phyloP scores from a whole-genome alignment of 192 early-diverging fungal genomes.

The Coemansia sp. region DNA sequence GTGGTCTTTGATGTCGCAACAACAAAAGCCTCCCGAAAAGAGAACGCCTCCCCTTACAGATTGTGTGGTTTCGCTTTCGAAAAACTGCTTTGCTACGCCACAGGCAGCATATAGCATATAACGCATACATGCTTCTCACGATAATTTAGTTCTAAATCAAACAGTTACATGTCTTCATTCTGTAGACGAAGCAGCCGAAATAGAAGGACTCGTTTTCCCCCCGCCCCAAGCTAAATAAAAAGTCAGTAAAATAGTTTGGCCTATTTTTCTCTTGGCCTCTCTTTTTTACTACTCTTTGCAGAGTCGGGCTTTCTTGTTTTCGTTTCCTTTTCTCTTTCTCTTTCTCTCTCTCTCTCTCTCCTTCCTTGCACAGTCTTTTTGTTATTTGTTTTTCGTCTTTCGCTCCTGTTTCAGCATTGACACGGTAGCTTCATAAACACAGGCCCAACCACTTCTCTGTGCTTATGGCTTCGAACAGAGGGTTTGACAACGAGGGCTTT shows the following conservation, averaged over 20 bases:
- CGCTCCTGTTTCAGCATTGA: not conserved
- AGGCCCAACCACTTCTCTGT: not conserved
- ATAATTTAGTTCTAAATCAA: no score
- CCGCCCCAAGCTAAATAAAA: no score
- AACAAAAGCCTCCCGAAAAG: conserved; percentile 3
- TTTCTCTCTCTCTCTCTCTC: not conserved
- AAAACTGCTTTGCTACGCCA: no score
- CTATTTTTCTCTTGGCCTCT: no score
- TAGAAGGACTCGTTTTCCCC: no score
- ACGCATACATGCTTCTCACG: not conserved
- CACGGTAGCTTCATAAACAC: no score
- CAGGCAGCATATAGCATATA: not conserved
- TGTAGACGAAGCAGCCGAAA: no score
- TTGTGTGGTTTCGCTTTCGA: not conserved
- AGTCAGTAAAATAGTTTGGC: no score
- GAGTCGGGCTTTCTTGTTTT: no score
- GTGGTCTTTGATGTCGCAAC: conserved; percentile 7
- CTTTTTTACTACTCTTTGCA: no score
- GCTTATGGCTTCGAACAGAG: not conserved
- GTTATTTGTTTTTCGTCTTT: not conserved
- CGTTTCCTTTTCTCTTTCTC: not conserved
- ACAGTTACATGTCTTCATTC: not conserved
- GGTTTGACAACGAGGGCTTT: conserved; percentile 18
- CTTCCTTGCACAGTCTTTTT: not conserved
- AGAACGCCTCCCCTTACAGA: not conserved